Base-by-base conservation (phyloP, 176 grass and related monocot genomes). In the Carex scoparia region DNA sequence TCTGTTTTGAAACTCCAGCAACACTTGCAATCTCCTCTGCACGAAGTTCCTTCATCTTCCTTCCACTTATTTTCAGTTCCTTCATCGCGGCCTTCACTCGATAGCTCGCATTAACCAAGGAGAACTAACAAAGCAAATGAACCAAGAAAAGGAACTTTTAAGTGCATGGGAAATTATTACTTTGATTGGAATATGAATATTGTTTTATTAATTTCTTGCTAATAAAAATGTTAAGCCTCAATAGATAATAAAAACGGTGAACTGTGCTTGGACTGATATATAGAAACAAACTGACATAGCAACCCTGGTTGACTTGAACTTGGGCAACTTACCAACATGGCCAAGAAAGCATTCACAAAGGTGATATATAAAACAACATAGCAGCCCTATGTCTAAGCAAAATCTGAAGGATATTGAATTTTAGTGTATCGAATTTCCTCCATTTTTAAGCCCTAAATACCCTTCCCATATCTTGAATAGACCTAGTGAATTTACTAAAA, bases 21-120 rank as follows among this genome's bases (percentile, higher is more conserved):
- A 88, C 89, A 30, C 48, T 42, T 2, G 93, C 93, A 57, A 98
- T 90, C 76, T 98, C 96, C 75, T 92, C 80, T 85, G 80, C 40
- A 76, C 87, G 32, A 89, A 88, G 67, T 86, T 87, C 86, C 95
- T 91, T 83, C 85, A 84, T 37, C 87, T 88, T 84, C 94, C 16
- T 2, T 84, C 62, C 81, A 51, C 5, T 27, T 35, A 23, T 28
- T 33, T 68, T 67, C 23, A 83, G 58, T 53, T 83, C 60, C 40
- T 48, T 83, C 5, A 83, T 66, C 28, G 81, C 81, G 55, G 86
- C 89, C 87, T 86, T 91, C 85, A 95, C 93, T 27, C 88, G 88
- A 44, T 87, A 90, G 66, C 84, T 89, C 62, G 89, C 91, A 53
- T 98, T 89, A 12, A 92, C 88, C 93, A 98, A 86, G 78, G 90